phyloP scores from a whole-genome alignment of 2,329 filamentous ascomycete genomes.

The Coniochaeta prunicola region DNA sequence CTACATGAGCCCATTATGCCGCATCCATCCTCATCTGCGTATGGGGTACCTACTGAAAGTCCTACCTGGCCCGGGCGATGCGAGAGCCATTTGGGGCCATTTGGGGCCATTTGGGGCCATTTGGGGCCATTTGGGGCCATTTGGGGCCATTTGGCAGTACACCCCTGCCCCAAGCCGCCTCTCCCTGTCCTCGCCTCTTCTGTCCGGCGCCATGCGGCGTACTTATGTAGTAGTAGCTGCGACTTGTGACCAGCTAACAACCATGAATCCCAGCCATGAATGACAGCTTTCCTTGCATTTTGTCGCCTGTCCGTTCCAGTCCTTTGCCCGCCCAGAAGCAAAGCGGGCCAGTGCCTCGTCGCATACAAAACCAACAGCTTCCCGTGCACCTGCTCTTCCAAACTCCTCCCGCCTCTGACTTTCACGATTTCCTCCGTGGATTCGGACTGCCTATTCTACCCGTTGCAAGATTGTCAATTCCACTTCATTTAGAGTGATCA shows the following conservation, averaged over 20 bases:
- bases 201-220: not conserved
- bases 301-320: not conserved
- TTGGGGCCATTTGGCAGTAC: not conserved
- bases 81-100: not conserved
- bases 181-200: slow-evolving; percentile 1
- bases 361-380: not conserved
- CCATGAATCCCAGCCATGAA: not conserved
- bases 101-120: not conserved
- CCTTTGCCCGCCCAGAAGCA: not conserved
- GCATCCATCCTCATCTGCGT: not conserved
- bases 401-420: not conserved
- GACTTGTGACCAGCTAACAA: not conserved
- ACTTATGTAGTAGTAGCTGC: too few relatives aligned
- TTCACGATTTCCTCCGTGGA: not conserved
- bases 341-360: not conserved
- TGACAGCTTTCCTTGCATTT: not conserved
- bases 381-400: not conserved
- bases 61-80: not conserved
- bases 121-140: not conserved
- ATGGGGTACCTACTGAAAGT: not conserved
- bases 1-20: not conserved
- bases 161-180: not conserved
- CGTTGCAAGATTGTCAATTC: not conserved
- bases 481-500: not conserved
- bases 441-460: not conserved